Conservation (phyloP, 495 filamentous ascomycete species). For the Podospora sp. region DNA sequence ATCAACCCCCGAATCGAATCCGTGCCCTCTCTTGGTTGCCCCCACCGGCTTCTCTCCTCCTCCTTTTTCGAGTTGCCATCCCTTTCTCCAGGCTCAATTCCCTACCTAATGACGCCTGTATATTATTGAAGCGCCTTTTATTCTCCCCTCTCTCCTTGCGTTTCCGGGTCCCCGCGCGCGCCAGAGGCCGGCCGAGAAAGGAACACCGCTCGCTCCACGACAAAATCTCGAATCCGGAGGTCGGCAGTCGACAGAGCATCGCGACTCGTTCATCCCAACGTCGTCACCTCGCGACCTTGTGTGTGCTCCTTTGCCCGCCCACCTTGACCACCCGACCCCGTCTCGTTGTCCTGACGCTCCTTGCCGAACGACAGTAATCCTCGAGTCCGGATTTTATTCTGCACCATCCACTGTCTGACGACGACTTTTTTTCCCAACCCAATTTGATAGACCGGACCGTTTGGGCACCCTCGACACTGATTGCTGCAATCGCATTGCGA, state of each 20-base stretch:
- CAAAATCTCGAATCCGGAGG: background rate
- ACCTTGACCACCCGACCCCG: conserved; percentile 17
- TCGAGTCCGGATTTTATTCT: conserved; percentile 15
- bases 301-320: background rate
- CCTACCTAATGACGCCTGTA: conserved; percentile 38
- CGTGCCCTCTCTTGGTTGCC: conserved; percentile 24
- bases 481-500: conserved; percentile 33
- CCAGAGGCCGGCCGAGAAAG: conserved; percentile 6
- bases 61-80: conserved; percentile 23
- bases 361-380: conserved; percentile 17
- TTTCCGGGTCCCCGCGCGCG: conserved; percentile 10
- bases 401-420: conserved; percentile 22
- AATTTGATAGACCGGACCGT: conserved; percentile 16
- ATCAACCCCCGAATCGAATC: conserved; percentile 24
- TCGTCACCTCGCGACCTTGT: conserved; percentile 8
- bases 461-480: conserved; percentile 20
- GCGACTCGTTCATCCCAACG: conserved; percentile 4
- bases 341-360: conserved; percentile 22
- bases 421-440: conserved; percentile 15
- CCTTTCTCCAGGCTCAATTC: conserved; percentile 36
- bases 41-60: conserved; percentile 26
- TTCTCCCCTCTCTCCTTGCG: conserved; percentile 24
- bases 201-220: background rate
- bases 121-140: conserved; percentile 35
- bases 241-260: background rate